A percentile compares a stretch with the other conserved stretches of the same genome.
Conservation (phyloP, 208 protist genomes). For the Zelonia costaricensis region DNA sequence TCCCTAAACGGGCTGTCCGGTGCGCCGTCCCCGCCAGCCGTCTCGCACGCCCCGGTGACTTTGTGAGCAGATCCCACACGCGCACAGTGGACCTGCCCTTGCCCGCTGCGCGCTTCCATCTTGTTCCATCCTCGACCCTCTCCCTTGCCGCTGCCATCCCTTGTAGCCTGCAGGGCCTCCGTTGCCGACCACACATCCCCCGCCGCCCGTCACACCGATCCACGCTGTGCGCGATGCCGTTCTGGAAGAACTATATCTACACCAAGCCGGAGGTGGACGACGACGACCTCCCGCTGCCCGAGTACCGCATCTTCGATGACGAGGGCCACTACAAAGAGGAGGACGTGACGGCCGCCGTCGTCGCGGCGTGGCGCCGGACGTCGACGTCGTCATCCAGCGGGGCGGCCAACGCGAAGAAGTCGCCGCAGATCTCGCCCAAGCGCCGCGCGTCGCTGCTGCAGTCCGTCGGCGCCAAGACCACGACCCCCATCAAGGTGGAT, state of each 20-base stretch:
- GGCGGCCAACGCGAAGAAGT: constrained; percentile 30
- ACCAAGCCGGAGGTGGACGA: constrained; percentile 83
- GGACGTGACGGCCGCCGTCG: constrained; percentile 1
- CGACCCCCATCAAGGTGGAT: constrained; percentile 9
- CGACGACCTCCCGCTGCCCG: constrained; percentile 74
- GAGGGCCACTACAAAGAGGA: constrained; percentile 57
- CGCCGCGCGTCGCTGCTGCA: constrained; percentile 19
- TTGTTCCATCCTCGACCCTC: not conserved
- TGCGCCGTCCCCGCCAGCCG: too few relatives aligned
- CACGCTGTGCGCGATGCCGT: constrained; percentile 67
- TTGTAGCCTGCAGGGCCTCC: not conserved
- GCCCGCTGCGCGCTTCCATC: too few relatives aligned
- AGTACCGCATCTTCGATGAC: constrained; percentile 87
- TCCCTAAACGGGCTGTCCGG: too few relatives aligned
- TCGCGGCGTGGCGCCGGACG: constrained; percentile 9
- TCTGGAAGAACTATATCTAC: constrained; percentile 71
- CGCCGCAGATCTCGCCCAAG: constrained; percentile 10
- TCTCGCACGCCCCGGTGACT: too few relatives aligned
- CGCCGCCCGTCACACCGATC: too few relatives aligned
- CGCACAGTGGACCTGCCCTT: too few relatives aligned
- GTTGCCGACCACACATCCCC: too few relatives aligned
- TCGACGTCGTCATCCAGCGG: constrained; percentile 4
- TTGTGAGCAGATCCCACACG: too few relatives aligned
- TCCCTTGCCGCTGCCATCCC: not conserved
- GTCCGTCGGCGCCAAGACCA: constrained; percentile 20